Base-by-base conservation (phyloP, 208 protist genomes). In the Crithidia mellificae region DNA sequence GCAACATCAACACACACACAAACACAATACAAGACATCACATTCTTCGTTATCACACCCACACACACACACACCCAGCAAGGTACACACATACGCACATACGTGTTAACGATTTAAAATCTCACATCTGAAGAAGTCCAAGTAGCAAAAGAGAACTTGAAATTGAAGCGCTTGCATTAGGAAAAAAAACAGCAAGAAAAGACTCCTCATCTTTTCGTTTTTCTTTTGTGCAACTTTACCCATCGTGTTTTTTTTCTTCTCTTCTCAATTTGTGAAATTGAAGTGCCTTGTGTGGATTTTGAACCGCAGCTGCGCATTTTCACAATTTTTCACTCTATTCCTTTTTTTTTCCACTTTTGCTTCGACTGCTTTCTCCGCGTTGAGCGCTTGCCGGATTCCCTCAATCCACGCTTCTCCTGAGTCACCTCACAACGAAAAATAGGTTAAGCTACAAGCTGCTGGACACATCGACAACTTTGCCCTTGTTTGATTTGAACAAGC, bases 331-430 rank as follows among this genome's bases (percentile, higher is more conserved):
- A 47, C 39, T 41, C 14, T 62, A 62, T 49, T 62, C 27, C 27
- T 20, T 32, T 53, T 29, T 54, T 64, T 43, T 68, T 57, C 44
- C 14, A 66, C 39, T 51, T 69, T 70, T 39, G 25, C 64, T 64
- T 32, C 36, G 8, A 25, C 58, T 56, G 22, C 36, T 61, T 56
- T 47, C n/a, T 24, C 38, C 46, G 39, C n/a, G 7, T 52, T 51
- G 29, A 43, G 2, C 50, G 24, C 43, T 49, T 61, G 1, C 63
- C 34, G 30, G 41, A 36, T 14, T 17, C 38, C 32, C 36, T 73
- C 54, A 53, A 41, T 32, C 12, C 58, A 41, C 53, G 52, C 62
- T 53, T 61, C 22, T 29, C 51, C 51, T 68, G 38, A 30, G 53
- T 63, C 63, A 50, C 1, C 46, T 61, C 15, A 29, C 22, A 6